Conservation (phyloP, 1,139 yeast species). For the Geotrichum phurueaensis region DNA sequence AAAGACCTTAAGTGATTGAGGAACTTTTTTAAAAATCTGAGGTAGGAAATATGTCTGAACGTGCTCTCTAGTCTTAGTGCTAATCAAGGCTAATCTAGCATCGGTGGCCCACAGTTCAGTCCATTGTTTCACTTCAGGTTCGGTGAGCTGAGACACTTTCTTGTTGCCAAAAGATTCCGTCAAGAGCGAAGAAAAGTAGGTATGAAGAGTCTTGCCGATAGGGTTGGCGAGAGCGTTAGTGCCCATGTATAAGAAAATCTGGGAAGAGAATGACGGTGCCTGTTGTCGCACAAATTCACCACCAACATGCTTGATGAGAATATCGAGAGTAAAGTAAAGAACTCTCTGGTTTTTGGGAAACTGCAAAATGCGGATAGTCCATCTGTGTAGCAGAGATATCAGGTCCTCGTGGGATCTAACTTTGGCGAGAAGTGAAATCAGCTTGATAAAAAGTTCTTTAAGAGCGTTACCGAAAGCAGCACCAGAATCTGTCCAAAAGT, state of each 20-base stretch:
- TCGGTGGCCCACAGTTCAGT: constrained; percentile 46
- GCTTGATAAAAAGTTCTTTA: constrained; percentile 50
- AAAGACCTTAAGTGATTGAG: constrained; percentile 41
- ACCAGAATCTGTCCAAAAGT: constrained; percentile 65
- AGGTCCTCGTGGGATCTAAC: constrained; percentile 18
- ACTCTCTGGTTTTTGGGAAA: constrained; percentile 51
- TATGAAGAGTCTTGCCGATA: constrained; percentile 55
- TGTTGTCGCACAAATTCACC: constrained; percentile 39
- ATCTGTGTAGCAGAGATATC: constrained; percentile 31
- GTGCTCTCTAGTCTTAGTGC: constrained; percentile 41
- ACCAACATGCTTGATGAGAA: constrained; percentile 45
- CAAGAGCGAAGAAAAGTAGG: constrained; percentile 35
- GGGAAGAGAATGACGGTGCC: constrained; percentile 43
- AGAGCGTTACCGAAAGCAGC: constrained; percentile 67
- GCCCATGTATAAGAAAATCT: constrained; percentile 47
- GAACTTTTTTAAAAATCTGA: constrained; percentile 49
- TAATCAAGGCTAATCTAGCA: constrained; percentile 37
- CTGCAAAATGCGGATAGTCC: constrained; percentile 44
- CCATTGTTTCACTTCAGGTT: constrained; percentile 41
- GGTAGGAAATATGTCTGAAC: constrained; percentile 59
- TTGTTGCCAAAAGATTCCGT: constrained; percentile 35
- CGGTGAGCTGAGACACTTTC: constrained; percentile 20
- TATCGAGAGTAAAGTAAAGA: constrained; percentile 54
- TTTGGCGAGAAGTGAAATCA: constrained; percentile 39
- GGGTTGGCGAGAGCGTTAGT: constrained; percentile 62